Base-by-base conservation (phyloP, 306 rosid species). In the Senna siamea region DNA sequence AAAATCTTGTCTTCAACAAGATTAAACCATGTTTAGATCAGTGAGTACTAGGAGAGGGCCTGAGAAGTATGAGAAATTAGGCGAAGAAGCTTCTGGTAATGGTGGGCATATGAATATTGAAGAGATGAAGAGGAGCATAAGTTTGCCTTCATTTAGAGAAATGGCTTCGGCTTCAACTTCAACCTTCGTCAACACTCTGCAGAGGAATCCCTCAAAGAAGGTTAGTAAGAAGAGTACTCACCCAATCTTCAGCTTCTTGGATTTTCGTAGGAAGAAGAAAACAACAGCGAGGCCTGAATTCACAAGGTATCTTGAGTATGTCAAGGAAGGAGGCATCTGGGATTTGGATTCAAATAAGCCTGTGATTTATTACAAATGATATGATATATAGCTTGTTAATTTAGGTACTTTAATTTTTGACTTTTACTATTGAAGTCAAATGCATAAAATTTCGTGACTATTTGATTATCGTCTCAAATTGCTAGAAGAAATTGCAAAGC, bases 271-370 rank as follows among this genome's bases (percentile, higher is more conserved):
- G 12, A 87, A 84, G 85, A 87, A 87, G 84, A 89, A 81, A 75
- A 30, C 87, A 11, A 87, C 89, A 5, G 83, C 89, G 2, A 89
- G 15, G 78, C 94, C 91, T 30, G 91, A 87, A 57, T 76, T 87
- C 60, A 57, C 82, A 0, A 87, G 94, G 78, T 89, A 89, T 68
- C 47, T 82, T n/a, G 87, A 87, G 75, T 89, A 86, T 74, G 23
- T 89, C 34, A 89, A 89, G 82, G 94, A 89, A 67, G 94, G 89
- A 59, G 94, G 94, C 77, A 56, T 79, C 76, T 89, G 91, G 91
- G 88, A 89, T 83, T 55, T 5, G 30, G 75, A 82, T 15, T 57
- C 87, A 23, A 85, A 81, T 73, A 57, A 69, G 26, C 91, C 94
- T 69, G 89, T 89, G 19, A 87, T 89, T 35, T 66, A 87, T 69